These are phyloP conservation scores for Botrytis sinoallii DNA, from an alignment of 2,329 filamentous ascomycete genomes.

Conservation along the genomic window DNA sequence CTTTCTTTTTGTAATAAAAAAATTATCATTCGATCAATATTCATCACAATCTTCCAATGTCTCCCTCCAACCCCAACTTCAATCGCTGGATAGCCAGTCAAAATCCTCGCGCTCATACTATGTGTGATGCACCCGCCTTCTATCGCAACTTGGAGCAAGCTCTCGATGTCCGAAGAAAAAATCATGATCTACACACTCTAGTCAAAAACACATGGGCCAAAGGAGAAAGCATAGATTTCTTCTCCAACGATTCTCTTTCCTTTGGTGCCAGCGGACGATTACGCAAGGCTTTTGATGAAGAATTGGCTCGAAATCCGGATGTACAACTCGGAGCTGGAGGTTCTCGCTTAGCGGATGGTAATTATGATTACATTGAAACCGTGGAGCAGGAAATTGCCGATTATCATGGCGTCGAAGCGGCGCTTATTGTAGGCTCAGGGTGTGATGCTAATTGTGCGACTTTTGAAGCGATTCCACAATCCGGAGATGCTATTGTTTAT, in stretches of 20 bases:
- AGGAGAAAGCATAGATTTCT: neutral
- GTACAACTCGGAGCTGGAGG: neutral
- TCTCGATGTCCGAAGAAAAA: neutral
- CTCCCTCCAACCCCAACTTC: neutral
- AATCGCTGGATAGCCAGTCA: neutral
- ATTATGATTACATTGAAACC: neutral
- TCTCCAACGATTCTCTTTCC: neutral
- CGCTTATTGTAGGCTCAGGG: neutral
- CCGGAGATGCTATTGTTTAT: neutral
- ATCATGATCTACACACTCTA: neutral
- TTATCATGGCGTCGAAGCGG: neutral
- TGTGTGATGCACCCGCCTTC: neutral
- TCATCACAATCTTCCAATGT: neutral
- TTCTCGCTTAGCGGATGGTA: neutral
- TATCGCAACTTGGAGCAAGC: neutral
- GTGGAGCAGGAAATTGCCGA: neutral
- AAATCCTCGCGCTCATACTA: neutral
- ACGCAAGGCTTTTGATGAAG: neutral
- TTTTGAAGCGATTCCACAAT: neutral
- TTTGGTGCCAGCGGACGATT: neutral
- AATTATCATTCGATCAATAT: neutral
- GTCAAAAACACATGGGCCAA: neutral
- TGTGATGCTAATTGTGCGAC: neutral
- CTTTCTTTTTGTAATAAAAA: neutral
- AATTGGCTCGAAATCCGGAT: neutral